Evolutionary conservation across 208 protist species (phyloP), one percentile per base, ranked within the genome.

Genomic region (Novymonas esmeraldas): DNA sequence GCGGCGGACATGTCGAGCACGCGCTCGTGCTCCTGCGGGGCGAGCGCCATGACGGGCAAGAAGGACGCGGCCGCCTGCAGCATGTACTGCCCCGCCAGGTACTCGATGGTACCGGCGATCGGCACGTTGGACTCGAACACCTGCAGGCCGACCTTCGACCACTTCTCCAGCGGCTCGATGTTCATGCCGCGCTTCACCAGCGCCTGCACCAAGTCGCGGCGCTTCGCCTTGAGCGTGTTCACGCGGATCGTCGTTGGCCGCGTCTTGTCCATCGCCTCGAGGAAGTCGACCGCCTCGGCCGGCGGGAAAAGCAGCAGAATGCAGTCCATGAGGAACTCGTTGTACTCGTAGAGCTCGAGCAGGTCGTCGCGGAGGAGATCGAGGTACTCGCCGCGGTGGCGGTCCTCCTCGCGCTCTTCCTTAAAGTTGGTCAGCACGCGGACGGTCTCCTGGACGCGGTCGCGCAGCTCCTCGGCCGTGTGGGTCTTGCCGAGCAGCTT

Each of bases 31-130:
- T 95, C 85, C 73, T 99, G 90, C 41, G 98, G 98, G 0, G 84
- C 94, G 9, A 99, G 87, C 6, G 99, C 96, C 79, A 99, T 96
- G 11, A 99, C 97, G 0, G 99, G 98, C 3, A 99, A 70, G 70
- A 99, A 99, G 20, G 99, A 99, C 1, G 98, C 95, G 6, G 99
- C 98, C 44, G 89, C 94, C 85, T 99, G 98, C 29, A 99, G 75
- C 87, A 99, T 99, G 79, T 99, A 99, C 38, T 99, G 92, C 0
- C 99, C 99, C 1, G 97, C 89, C 0, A 99, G 89, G 78, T 99
- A 99, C 77, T 99, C 98, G 34, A 99, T 97, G 0, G 99, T 99
- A 52, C 98, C 98, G 39, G 98, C 98, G 57, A 99, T 92, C 13
- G 98, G 95, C n/a, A 99, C 97, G 24, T 95, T 96, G 3, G 98